Conservation (phyloP, 139 green algal species). For the Volvox africanus region DNA sequence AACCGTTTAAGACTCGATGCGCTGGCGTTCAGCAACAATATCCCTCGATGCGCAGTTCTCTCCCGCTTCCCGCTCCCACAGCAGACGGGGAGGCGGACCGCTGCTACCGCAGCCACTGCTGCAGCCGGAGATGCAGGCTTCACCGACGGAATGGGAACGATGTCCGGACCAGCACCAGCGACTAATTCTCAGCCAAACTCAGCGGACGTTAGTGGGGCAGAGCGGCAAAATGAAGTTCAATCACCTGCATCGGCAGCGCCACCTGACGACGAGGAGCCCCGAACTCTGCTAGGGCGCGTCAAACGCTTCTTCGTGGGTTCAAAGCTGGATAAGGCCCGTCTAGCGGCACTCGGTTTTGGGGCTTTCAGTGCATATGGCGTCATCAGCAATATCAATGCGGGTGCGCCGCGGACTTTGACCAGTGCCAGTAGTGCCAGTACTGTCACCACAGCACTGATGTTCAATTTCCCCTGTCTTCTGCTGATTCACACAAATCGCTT, state of each 20-base stretch:
- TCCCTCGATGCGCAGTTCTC: not conserved
- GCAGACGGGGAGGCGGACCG: no score
- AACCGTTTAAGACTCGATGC: not conserved
- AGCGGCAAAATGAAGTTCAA: no score
- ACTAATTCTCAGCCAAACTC: not conserved
- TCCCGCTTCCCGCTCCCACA: not conserved
- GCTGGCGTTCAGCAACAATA: not conserved
- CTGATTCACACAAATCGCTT: no score
- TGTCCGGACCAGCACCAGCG: not conserved
- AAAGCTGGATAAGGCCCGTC: conserved; percentile 38
- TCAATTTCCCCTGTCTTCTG: no score
- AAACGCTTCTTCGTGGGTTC: conserved; percentile 15
- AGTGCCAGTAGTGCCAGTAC: no score
- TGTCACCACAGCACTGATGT: no score
- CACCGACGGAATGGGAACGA: not conserved
- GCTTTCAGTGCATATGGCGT: conserved; percentile 60
- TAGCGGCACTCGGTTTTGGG: conserved; percentile 58
- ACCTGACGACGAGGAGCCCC: not conserved
- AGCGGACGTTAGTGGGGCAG: not conserved
- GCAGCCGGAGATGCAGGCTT: not conserved
- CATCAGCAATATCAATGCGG: conserved; percentile 67
- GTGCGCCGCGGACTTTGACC: not conserved
- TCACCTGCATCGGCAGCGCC: not conserved
- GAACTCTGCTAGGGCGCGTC: not conserved
- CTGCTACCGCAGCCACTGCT: not conserved